Evolutionary conservation across 257 asterid genomes (phyloP), one percentile per base, ranked within the genome.

Genomic region (Solanum ahanhuiri): DNA sequence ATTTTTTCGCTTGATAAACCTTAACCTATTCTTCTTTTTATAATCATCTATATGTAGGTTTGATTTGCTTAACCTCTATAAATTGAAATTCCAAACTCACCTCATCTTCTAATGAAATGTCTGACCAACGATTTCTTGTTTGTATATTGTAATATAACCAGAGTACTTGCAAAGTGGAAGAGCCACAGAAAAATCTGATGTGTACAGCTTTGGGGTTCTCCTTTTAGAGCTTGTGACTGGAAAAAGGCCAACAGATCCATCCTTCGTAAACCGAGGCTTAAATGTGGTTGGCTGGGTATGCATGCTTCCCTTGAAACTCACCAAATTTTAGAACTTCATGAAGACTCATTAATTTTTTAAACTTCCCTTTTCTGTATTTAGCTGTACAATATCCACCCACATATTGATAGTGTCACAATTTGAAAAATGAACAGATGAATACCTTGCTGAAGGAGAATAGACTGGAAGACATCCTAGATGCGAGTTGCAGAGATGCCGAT

Each of bases 211-310:
- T 15, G 99, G 99, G n/a, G 99, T 96, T 82, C 92, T 96, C 43
- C 90, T 96, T 20, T 86, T 96, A 83, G 99, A 96, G 81, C 98
- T 96, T 17, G 95, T 96, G 8, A 96, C 99, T 0, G 99, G 99
- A 22, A 96, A 94, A 89, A 86, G 99, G 76, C 99, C 99, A 7
- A 95, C 98, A 2, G 99, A 96, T 91, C 97, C 98, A 22, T 76
- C 95, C 45, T 96, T 96, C 2, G 97, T 93, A 5, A 90, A 91
- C 88, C 94, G 91, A 37, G 98, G 99, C 79, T 83, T 96, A 64
- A 95, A 95, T 60, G 98, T 96, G 34, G 99, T 96, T 60, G 99
- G 99, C 67, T 96, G 99, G 99, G 98, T 96, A 93, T 18, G 92
- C 39, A 9, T 54, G 64, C 25, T 82, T 84, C 66, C 63, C 35